Evolutionary conservation across 345 rosid genomes (phyloP).

Genomic region (Ceriops decandra): DNA sequence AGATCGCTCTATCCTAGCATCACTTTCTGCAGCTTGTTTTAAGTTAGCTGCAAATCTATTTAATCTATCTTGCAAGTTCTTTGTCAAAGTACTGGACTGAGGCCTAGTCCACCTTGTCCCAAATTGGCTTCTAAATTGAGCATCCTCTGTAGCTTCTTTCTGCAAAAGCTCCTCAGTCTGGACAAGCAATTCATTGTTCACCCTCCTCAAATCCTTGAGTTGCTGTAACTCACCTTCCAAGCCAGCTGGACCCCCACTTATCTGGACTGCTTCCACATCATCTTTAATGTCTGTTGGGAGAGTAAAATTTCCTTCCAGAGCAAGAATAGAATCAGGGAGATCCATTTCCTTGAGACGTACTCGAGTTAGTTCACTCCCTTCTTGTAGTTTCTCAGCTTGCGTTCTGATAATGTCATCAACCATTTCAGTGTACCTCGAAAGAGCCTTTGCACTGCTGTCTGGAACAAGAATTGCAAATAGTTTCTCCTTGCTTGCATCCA

Average conservation of each 20-base stretch:
- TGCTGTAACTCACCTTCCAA: constrained; percentile 91
- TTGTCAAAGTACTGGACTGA: constrained; percentile 91
- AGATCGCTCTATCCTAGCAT: constrained; percentile 86
- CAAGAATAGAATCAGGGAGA: constrained; percentile 93
- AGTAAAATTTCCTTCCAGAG: constrained; percentile 69
- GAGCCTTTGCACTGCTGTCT: constrained; percentile 93
- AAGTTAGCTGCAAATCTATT: constrained; percentile 89
- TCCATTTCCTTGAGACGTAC: constrained; percentile 98
- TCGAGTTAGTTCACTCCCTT: constrained; percentile 89
- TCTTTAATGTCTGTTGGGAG: constrained; percentile 79
- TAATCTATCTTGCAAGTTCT: constrained; percentile 91
- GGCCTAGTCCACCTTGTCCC: constrained; percentile 99
- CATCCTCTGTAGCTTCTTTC: constrained; percentile 91
- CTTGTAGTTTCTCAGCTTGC: constrained; percentile 95
- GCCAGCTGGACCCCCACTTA: constrained; percentile 90
- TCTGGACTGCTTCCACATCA: constrained; percentile 95
- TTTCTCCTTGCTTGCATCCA: constrained; percentile 98
- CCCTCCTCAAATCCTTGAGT: constrained; percentile 84
- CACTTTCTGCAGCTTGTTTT: constrained; percentile 98
- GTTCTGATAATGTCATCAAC: constrained; percentile 87
- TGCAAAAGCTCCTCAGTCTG: constrained; percentile 96
- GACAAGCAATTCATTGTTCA: constrained; percentile 82
- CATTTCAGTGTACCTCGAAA: constrained; percentile 98
- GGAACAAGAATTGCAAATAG: constrained; percentile 93
- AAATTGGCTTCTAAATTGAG: constrained; percentile 92